Evolutionary conservation across 805 yeast species (phyloP).

Genomic region (Torulaspora gathmanii): DNA sequence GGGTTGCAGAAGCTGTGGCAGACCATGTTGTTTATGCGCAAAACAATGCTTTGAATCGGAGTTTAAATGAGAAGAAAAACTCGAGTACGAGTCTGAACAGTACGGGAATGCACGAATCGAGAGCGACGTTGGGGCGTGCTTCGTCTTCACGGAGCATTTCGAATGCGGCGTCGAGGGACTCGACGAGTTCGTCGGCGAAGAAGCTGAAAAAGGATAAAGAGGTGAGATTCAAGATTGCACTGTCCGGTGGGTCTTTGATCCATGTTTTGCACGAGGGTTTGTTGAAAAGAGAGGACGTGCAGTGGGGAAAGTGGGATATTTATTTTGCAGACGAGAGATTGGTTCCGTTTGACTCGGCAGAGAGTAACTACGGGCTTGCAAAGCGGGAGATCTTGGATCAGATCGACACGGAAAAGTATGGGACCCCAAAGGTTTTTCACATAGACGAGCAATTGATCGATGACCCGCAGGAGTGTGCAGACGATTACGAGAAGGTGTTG

Average conservation of each 20-base stretch:
- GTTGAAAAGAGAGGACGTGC: constrained; percentile 65
- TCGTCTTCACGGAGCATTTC: constrained; percentile 21
- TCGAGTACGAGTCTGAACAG: constrained; percentile 20
- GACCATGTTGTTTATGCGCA: constrained; percentile 91
- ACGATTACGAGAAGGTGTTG: constrained; percentile 78
- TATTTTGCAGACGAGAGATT: constrained; percentile 95
- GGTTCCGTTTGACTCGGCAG: constrained; percentile 77
- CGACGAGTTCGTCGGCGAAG: constrained; percentile 16
- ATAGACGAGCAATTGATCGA: constrained; percentile 70
- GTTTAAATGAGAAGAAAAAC: constrained; percentile 20
- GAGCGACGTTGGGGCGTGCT: constrained; percentile 19
- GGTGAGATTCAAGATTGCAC: constrained; percentile 79
- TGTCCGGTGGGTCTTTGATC: constrained; percentile 89
- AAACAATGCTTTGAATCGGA: constrained; percentile 43
- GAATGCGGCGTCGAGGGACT: constrained; percentile 7
- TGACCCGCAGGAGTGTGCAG: constrained; percentile 92
- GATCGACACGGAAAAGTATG: constrained; percentile 33
- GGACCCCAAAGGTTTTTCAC: constrained; percentile 70
- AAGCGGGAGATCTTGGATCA: constrained; percentile 75
- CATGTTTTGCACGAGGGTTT: constrained; percentile 84
- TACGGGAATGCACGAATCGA: constrained; percentile 8
- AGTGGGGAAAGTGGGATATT: constrained; percentile 93
- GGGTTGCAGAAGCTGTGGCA: constrained; percentile 95
- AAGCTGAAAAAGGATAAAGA: constrained; percentile 53
- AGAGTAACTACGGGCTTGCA: constrained; percentile 87